phyloP scores from a whole-genome alignment of 352 stramenopile genomes.

The Globisporangium nunn region DNA sequence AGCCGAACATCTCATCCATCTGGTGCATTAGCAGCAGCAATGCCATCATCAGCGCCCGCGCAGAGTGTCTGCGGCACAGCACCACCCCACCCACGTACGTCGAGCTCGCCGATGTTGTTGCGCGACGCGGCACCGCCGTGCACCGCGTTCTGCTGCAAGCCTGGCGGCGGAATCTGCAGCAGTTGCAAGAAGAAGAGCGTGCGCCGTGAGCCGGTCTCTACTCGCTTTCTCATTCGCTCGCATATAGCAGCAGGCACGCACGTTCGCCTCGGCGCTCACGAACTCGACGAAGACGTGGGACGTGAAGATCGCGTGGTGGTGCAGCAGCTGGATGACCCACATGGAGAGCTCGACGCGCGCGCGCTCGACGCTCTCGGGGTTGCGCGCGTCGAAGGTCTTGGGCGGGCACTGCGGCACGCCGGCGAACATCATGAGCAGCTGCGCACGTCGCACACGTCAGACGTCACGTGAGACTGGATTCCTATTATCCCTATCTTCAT shows the following conservation, averaged over 20 bases:
- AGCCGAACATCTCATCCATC: conserved; percentile 67
- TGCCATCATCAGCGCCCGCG: not conserved
- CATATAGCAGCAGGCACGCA: conserved; percentile 12
- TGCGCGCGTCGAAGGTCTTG: conserved; percentile 49
- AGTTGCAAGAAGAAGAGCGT: not conserved
- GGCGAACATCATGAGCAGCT: conserved; percentile 68
- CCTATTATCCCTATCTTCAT: not conserved
- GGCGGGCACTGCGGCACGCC: conserved; percentile 54
- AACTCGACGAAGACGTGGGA: conserved; percentile 83
- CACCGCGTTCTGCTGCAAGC: conserved; percentile 32
- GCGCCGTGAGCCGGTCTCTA: too few species aligned
- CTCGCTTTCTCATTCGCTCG: too few species aligned
- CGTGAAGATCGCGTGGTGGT: conserved; percentile 73
- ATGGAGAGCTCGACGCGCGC: conserved; percentile 63
- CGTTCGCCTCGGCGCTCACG: conserved; percentile 70
- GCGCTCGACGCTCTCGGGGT: conserved; percentile 65
- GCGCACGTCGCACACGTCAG: not conserved
- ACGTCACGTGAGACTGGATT: not conserved
- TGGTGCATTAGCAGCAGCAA: conserved; percentile 3
- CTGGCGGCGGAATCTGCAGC: conserved; percentile 31
- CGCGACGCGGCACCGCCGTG: conserved; percentile 5
- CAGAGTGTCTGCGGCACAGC: not conserved
- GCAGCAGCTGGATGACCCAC: conserved; percentile 78
- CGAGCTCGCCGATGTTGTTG: conserved; percentile 74
- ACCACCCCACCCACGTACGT: conserved; percentile 25